Evolutionary conservation across 2,329 filamentous ascomycete species (phyloP).

Genomic region (Cytospora piceicola): DNA sequence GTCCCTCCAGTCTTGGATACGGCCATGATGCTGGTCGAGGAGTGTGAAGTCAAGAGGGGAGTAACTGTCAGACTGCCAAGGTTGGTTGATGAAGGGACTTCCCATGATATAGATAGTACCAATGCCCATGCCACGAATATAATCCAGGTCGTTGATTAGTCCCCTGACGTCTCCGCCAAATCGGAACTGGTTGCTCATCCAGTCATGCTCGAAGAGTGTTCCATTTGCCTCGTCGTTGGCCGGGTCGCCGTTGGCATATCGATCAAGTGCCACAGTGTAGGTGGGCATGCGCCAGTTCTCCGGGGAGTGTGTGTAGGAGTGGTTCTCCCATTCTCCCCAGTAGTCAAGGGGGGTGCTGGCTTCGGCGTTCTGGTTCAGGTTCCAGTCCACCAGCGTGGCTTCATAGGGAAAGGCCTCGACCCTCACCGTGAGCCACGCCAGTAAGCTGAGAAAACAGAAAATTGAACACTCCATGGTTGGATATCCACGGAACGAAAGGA

Average conservation of each 20-base stretch:
- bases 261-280: constrained; percentile 64
- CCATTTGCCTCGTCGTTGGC: constrained; percentile 65
- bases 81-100: constrained; percentile 62
- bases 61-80: constrained; percentile 64
- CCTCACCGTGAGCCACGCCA: constrained; percentile 21
- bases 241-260: constrained; percentile 65
- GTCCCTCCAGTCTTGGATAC: constrained; percentile 59
- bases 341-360: constrained; percentile 23
- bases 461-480: constrained; percentile 9
- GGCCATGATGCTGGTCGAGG: constrained; percentile 65
- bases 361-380: constrained; percentile 25
- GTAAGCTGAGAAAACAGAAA: constrained; percentile 15
- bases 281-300: constrained; percentile 29
- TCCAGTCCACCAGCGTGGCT: constrained; percentile 22
- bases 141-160: constrained; percentile 61
- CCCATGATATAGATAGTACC: constrained; percentile 64
- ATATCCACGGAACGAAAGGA: background rate
- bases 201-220: constrained; percentile 62
- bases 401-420: constrained; percentile 25
- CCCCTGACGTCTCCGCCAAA: constrained; percentile 62
- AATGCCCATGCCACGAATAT: constrained; percentile 64
- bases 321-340: constrained; percentile 28
- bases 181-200: constrained; percentile 62
- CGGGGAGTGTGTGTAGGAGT: constrained; percentile 24
- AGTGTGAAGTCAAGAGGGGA: constrained; percentile 61